These are phyloP conservation scores for Thalassiosira pacifica DNA, from an alignment of 352 stramenopile species.

Conservation along the genomic window DNA sequence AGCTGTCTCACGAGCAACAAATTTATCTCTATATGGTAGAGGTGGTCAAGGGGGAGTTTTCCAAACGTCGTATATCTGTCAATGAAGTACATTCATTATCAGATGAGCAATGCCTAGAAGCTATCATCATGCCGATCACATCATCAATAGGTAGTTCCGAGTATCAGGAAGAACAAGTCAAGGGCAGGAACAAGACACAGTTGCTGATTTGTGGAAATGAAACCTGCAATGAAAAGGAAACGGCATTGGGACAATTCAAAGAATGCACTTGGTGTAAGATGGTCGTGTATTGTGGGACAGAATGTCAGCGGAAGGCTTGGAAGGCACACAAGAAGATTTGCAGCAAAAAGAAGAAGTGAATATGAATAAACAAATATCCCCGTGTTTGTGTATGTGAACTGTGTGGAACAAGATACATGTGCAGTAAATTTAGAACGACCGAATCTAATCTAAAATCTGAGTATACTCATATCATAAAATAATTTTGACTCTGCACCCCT, in stretches of 20 bases:
- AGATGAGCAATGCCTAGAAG: not conserved
- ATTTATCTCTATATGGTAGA: not conserved
- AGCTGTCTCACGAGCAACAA: not conserved
- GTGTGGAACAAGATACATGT: no score
- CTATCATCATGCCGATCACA: not conserved
- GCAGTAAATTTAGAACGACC: no score
- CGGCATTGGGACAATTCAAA: not conserved
- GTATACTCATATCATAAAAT: no score
- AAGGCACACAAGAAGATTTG: constrained; percentile 53
- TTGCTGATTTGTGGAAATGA: not conserved
- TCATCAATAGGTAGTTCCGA: not conserved
- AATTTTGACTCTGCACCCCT: no score
- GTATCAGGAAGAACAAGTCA: not conserved
- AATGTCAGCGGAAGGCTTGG: constrained; percentile 52
- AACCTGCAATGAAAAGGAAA: not conserved
- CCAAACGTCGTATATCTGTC: not conserved
- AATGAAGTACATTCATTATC: not conserved
- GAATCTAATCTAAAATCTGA: no score
- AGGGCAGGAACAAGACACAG: not conserved
- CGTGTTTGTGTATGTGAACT: no score
- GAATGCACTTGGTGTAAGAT: constrained; percentile 48
- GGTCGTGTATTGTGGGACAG: constrained; percentile 47
- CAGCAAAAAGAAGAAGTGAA: constrained; percentile 4
- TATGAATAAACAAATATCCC: no score
- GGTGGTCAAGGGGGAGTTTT: not conserved